Percentiles rank a stretch among this genome's conserved stretches.
phyloP scores from a whole-genome alignment of 306 rosid species.

The Prunus davidiana region DNA sequence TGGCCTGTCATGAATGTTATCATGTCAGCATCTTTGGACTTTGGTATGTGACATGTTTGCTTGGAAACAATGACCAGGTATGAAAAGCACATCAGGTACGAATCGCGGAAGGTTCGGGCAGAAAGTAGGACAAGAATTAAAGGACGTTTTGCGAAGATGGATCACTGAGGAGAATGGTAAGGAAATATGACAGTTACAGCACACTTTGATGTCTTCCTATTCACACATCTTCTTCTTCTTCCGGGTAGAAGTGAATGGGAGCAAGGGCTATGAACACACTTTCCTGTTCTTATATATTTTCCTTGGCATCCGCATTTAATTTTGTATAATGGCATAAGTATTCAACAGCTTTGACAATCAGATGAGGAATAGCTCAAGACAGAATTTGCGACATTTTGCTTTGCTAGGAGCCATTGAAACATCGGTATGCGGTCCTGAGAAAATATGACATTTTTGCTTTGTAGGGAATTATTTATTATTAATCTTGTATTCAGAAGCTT shows the following conservation, averaged over 20 bases:
- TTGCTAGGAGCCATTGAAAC: background rate
- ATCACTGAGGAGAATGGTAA: constrained; percentile 43
- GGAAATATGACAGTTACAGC: background rate
- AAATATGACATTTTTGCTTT: background rate
- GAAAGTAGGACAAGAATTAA: constrained; percentile 72
- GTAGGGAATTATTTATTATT: background rate
- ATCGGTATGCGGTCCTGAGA: background rate
- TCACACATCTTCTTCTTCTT: background rate
- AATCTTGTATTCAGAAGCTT: background rate
- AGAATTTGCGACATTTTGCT: background rate
- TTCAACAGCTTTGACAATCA: background rate
- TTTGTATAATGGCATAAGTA: too few relatives aligned
- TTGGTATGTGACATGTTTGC: constrained; percentile 14
- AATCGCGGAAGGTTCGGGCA: constrained; percentile 83
- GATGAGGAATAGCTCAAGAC: background rate
- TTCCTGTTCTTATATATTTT: too few relatives aligned
- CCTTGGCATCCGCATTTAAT: too few relatives aligned
- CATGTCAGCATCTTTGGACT: background rate
- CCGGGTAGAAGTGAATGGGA: background rate
- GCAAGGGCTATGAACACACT: too few relatives aligned
- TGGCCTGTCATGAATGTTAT: background rate
- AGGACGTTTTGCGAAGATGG: constrained; percentile 83
- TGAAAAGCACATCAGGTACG: constrained; percentile 82
- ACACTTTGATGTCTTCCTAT: background rate
- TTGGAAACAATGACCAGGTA: constrained; percentile 51